Evolutionary conservation across 805 yeast genomes (phyloP).

Genomic region (Lipomyces yamanashiensis): DNA sequence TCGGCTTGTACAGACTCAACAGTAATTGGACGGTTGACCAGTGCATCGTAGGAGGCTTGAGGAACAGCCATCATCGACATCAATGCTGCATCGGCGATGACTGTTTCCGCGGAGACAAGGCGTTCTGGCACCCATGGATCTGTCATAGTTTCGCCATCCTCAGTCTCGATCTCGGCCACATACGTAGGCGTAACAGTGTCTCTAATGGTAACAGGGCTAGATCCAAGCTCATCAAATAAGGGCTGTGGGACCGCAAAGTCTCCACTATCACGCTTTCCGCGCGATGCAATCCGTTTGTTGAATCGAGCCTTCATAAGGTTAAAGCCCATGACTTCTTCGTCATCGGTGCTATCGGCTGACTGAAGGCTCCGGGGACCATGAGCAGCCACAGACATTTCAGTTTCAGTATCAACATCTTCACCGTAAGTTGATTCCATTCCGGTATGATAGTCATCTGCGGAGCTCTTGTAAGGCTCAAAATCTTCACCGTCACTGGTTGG

Average conservation of each 20-base stretch:
- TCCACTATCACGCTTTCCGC: conserved; percentile 30
- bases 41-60: conserved; percentile 33
- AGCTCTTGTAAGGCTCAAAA: conserved; percentile 13
- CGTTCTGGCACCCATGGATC: conserved; percentile 26
- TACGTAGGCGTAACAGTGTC: conserved; percentile 16
- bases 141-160: conserved; percentile 20
- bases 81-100: conserved; percentile 32
- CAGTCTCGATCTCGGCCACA: background rate
- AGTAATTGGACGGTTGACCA: conserved; percentile 12
- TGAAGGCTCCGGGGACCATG: background rate
- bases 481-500: conserved; percentile 42
- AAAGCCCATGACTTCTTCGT: conserved; percentile 31
- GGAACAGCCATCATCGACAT: conserved; percentile 36
- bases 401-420: conserved; percentile 43
- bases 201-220: conserved; percentile 17
- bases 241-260: conserved; percentile 33
- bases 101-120: conserved; percentile 12
- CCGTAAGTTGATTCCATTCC: conserved; percentile 41
- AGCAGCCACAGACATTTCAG: conserved; percentile 36
- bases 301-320: conserved; percentile 14
- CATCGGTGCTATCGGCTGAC: conserved; percentile 20
- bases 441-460: conserved; percentile 38
- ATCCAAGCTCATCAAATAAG: conserved; percentile 30
- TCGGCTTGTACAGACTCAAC: conserved; percentile 2
- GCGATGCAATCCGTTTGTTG: background rate